phyloP scores from a whole-genome alignment of 345 rosid species.

The Tarenaya hassleriana region DNA sequence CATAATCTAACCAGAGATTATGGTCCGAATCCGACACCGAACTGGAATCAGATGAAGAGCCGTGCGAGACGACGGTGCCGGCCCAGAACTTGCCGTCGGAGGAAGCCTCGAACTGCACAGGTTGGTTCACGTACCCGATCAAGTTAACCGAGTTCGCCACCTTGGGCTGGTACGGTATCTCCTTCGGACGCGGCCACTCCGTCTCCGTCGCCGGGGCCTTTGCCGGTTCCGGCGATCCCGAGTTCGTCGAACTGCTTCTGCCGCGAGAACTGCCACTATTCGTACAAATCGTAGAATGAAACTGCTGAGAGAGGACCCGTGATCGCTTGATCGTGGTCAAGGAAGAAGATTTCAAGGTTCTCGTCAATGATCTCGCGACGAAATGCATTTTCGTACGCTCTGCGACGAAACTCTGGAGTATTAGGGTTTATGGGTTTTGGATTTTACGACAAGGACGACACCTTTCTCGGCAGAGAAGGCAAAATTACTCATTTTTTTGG shows the following conservation, averaged over 20 bases:
- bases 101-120: constrained; percentile 35
- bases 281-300: background rate
- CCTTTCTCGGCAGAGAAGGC: background rate
- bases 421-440: constrained; percentile 19
- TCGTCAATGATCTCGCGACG: constrained; percentile 21
- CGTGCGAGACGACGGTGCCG: constrained; percentile 41
- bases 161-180: constrained; percentile 60
- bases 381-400: constrained; percentile 18
- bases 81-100: constrained; percentile 51
- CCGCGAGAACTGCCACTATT: constrained; percentile 10
- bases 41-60: constrained; percentile 26
- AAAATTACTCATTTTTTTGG: no score
- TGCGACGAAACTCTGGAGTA: background rate
- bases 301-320: constrained; percentile 21
- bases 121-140: constrained; percentile 41
- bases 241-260: constrained; percentile 10
- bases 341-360: constrained; percentile 16
- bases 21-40: constrained; percentile 14
- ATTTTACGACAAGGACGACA: constrained; percentile 1
- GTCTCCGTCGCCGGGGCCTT: background rate
- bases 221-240: background rate
- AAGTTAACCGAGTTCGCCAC: constrained; percentile 47
- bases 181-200: constrained; percentile 45
- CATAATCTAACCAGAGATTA: constrained; percentile 19
- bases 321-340: constrained; percentile 2